These are phyloP conservation scores for Takakia lepidozioides DNA, from an alignment of 225 moss, liverwort and hornwort species.

Conservation along the genomic window DNA sequence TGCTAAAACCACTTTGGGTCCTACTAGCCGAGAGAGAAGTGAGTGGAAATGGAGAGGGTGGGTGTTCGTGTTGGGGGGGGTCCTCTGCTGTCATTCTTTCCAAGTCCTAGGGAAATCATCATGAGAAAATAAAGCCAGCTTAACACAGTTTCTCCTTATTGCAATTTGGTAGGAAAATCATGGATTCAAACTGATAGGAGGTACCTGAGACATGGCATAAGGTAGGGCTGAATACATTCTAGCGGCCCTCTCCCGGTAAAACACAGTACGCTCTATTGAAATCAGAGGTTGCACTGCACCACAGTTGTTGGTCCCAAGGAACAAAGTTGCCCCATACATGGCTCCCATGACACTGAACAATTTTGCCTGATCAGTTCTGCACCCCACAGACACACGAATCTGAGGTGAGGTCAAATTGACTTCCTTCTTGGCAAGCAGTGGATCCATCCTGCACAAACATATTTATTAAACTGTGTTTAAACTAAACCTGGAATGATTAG, in stretches of 20 bases:
- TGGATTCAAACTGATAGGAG: background rate
- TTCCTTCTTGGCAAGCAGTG: no score
- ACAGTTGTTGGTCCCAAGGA: conserved; percentile 63
- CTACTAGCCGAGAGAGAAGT: background rate
- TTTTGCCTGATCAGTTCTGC: conserved; percentile 7
- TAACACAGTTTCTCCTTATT: background rate
- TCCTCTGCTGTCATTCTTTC: no score
- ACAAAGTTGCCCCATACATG: conserved; percentile 58
- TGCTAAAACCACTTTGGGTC: background rate
- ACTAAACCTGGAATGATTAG: no score
- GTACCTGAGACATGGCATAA: conserved; percentile 55
- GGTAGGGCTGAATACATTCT: conserved; percentile 78
- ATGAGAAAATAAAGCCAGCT: background rate
- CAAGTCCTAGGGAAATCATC: no score
- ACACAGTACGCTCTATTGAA: conserved; percentile 69
- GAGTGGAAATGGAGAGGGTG: no score
- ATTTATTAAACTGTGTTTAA: no score
- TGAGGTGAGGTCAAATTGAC: no score
- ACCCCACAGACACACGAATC: no score
- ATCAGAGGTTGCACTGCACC: conserved; percentile 67
- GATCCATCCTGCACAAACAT: no score
- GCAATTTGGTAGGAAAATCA: background rate
- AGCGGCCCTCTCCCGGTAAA: conserved; percentile 71
- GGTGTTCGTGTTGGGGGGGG: background rate
- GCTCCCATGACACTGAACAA: conserved; percentile 56